Base-by-base conservation (phyloP, 805 yeast genomes). In the Kodamaea kakaduensis region DNA sequence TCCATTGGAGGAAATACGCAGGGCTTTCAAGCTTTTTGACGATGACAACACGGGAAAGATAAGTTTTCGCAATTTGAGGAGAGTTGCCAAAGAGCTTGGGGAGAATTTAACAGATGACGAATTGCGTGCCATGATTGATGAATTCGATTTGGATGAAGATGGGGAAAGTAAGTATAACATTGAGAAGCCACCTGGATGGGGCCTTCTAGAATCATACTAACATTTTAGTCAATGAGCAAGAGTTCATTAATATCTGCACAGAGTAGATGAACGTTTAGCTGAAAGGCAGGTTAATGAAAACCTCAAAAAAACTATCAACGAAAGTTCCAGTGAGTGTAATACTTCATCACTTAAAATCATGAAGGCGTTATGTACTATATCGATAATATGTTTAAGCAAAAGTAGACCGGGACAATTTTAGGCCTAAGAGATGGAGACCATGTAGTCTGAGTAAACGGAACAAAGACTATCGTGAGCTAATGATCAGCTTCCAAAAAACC, bases 71-170 rank as follows among this genome's bases (percentile, higher is more conserved):
- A 84, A 88, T 53, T 70, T 93, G 40, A 77, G 94, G 57, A 73
- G 93, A 42, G 95, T 90, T 1, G 93, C 97, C 8, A 84, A 84
- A 48, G 97, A 90, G 46, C 64, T 93, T 39, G 97, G 96, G 2
- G 98, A 93, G 58, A 84, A 82, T 48, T 64, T 93, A 39, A 80
- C 86, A 5, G 99, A 93, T 47, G 96, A 87, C 40, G 98, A 93
- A 53, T 67, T 93, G 34, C 73, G 84, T 46, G 97, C 97, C 4
- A 93, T 93, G 98, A 93, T 93, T 45, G 96, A 89, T 43, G 97
- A 90, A 58, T 93, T 93, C 54, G 99, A 93, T 61, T 64, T 89
- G 34, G 97, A 93, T 56, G 95, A 86, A 37, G 97, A 93, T 58
- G 97, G 97, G 33, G 96, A 85, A 46, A 89, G 73, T 61, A 59